Percentiles rank a stretch among this genome's conserved stretches.
phyloP scores from a whole-genome alignment of 2,329 filamentous ascomycete genomes.

The Monosporascus ibericus region DNA sequence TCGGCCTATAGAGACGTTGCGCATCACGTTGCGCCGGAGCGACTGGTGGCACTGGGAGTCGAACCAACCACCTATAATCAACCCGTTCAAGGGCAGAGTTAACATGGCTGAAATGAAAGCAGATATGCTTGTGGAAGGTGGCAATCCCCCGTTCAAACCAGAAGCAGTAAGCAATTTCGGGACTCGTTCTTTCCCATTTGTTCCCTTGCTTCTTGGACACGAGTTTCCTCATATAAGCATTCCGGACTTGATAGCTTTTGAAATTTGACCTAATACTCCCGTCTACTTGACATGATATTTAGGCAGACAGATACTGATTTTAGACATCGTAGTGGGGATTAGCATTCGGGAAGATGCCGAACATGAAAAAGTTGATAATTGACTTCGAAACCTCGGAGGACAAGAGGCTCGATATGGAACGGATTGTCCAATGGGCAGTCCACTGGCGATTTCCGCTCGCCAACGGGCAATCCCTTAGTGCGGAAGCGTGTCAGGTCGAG shows the following conservation, averaged over 20 bases:
- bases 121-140: constrained; percentile 8
- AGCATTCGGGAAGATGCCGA: constrained; percentile 12
- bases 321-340: constrained; percentile 8
- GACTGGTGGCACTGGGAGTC: constrained; percentile 31
- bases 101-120: constrained; percentile 5
- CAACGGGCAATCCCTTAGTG: constrained; percentile 9
- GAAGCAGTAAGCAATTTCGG: not conserved
- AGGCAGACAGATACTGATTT: too few species aligned
- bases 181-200: too few species aligned
- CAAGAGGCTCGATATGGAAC: constrained; percentile 10
- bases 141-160: constrained; percentile 5
- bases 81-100: constrained; percentile 11
- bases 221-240: too few species aligned
- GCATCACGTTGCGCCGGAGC: constrained; percentile 26
- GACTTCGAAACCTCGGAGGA: constrained; percentile 19
- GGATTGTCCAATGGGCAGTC: constrained; percentile 15
- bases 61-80: constrained; percentile 19
- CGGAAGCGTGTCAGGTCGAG: constrained; percentile 7
- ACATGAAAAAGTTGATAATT: constrained; percentile 13
- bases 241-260: too few species aligned
- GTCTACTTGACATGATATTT: too few species aligned
- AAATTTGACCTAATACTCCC: too few species aligned
- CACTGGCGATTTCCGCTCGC: constrained; percentile 17
- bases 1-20: constrained; percentile 18
- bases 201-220: too few species aligned